These are phyloP conservation scores for Simplicillium sp. DNA, from an alignment of 2,329 filamentous ascomycete species.

Conservation along the genomic window DNA sequence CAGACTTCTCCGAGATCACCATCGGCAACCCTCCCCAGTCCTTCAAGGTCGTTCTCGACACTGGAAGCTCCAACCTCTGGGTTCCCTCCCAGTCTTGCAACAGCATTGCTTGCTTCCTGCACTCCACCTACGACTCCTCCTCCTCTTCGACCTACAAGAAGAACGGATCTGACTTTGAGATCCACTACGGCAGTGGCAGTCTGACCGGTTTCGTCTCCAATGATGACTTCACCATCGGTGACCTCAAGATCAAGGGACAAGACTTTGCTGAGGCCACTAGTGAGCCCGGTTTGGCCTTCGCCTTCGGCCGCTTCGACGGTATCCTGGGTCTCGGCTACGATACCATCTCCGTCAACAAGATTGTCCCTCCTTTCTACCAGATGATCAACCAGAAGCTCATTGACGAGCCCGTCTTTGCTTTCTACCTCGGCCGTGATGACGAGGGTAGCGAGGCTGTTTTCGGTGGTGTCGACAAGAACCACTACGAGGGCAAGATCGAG, in stretches of 20 bases:
- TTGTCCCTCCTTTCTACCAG: constrained; percentile 92
- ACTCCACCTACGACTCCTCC: constrained; percentile 91
- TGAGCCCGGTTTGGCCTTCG: constrained; percentile 94
- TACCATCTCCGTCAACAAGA: constrained; percentile 92
- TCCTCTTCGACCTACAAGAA: constrained; percentile 84
- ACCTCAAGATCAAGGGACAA: constrained; percentile 79
- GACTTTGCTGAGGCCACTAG: constrained; percentile 93
- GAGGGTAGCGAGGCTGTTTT: constrained; percentile 82
- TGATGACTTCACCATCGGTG: constrained; percentile 79
- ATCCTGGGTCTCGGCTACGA: constrained; percentile 93
- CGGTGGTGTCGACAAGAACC: constrained; percentile 74
- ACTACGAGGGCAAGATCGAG: constrained; percentile 76
- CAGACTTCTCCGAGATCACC: constrained; percentile 94
- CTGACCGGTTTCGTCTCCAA: constrained; percentile 89
- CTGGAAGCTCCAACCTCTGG: constrained; percentile 98
- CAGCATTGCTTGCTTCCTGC: constrained; percentile 96
- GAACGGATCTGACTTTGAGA: constrained; percentile 89
- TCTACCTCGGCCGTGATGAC: constrained; percentile 75
- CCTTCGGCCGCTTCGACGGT: constrained; percentile 94
- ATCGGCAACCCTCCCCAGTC: constrained; percentile 85
- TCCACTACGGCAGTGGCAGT: constrained; percentile 90
- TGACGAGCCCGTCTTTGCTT: constrained; percentile 89
- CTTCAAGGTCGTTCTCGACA: constrained; percentile 99
- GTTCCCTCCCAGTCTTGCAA: constrained; percentile 83
- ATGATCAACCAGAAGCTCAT: constrained; percentile 84